These are phyloP conservation scores for Rosa chinensis DNA, from an alignment of 306 rosid species.

Conservation along the genomic window DNA sequence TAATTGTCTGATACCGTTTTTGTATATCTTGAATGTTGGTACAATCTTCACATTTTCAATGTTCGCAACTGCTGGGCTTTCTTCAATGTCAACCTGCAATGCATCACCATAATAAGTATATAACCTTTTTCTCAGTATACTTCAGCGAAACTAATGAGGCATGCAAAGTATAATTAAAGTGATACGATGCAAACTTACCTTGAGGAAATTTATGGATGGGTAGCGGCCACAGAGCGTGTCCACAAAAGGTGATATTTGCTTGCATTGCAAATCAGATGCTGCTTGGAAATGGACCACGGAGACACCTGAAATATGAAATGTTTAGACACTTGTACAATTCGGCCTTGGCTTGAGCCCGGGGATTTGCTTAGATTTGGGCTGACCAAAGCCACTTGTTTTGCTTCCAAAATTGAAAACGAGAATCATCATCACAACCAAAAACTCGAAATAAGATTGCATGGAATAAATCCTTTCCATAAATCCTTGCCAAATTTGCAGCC, in stretches of 20 bases:
- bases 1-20: too few relatives aligned
- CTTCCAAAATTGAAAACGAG: too few relatives aligned
- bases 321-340: not conserved
- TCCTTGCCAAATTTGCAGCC: too few relatives aligned
- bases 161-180: not conserved
- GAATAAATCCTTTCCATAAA: too few relatives aligned
- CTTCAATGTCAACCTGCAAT: conserved; percentile 73
- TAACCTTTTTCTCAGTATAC: conserved; percentile 7
- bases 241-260: conserved; percentile 73
- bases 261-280: conserved; percentile 64
- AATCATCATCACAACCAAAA: too few relatives aligned
- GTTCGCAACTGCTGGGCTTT: conserved; percentile 55
- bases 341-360: too few relatives aligned
- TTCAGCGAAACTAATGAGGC: not conserved
- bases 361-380: too few relatives aligned
- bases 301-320: conserved; percentile 48
- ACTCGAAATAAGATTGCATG: too few relatives aligned
- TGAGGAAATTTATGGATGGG: conserved; percentile 86
- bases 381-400: too few relatives aligned
- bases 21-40: conserved; percentile 97
- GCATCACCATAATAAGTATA: conserved; percentile 26
- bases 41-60: conserved; percentile 76
- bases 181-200: conserved; percentile 41
- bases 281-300: conserved; percentile 81
- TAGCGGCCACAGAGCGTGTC: conserved; percentile 71